These are phyloP conservation scores for Hemisphaericaspora lyxosophila DNA, from an alignment of 1,139 yeast species.

Conservation along the genomic window DNA sequence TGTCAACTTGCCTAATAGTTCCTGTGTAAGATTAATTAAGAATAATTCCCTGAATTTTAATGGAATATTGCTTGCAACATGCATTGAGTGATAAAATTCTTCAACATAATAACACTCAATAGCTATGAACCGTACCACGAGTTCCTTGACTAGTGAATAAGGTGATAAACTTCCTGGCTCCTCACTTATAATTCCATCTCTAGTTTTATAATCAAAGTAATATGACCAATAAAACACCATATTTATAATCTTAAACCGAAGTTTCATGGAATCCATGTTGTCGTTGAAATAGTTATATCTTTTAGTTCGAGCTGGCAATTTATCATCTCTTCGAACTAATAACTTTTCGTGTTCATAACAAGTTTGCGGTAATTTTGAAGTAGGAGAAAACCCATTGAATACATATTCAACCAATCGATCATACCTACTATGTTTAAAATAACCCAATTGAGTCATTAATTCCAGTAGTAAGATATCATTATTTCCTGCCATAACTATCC, in stretches of 20 bases:
- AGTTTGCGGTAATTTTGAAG: slow-evolving; percentile 21
- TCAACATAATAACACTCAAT: slow-evolving; percentile 13
- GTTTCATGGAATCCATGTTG: slow-evolving; percentile 28
- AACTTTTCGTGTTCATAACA: slow-evolving; percentile 30
- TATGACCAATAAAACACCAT: slow-evolving; percentile 24
- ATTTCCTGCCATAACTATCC: not conserved
- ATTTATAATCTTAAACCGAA: slow-evolving; percentile 25
- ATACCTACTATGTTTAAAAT: slow-evolving; percentile 25
- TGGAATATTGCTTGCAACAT: slow-evolving; percentile 3
- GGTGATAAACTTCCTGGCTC: slow-evolving; percentile 1
- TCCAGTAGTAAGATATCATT: slow-evolving; percentile 9
- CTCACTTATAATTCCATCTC: slow-evolving; percentile 8
- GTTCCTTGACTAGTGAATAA: slow-evolving; percentile 8
- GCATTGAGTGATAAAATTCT: slow-evolving; percentile 12
- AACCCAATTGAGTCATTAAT: slow-evolving; percentile 20
- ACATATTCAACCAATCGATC: slow-evolving; percentile 33
- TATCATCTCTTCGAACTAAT: slow-evolving; percentile 22
- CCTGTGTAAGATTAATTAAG: slow-evolving; percentile 10
- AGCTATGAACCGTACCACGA: slow-evolving; percentile 5
- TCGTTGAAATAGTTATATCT: slow-evolving; percentile 17
- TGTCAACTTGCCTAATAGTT: slow-evolving; percentile 13
- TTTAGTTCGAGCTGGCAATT: slow-evolving; percentile 7
- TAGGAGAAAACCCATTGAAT: slow-evolving; percentile 28
- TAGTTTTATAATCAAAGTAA: slow-evolving; percentile 12
- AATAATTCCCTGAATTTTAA: slow-evolving; percentile 8